phyloP scores from a whole-genome alignment of 139 green algal genomes.

The Chlorella sp. region DNA sequence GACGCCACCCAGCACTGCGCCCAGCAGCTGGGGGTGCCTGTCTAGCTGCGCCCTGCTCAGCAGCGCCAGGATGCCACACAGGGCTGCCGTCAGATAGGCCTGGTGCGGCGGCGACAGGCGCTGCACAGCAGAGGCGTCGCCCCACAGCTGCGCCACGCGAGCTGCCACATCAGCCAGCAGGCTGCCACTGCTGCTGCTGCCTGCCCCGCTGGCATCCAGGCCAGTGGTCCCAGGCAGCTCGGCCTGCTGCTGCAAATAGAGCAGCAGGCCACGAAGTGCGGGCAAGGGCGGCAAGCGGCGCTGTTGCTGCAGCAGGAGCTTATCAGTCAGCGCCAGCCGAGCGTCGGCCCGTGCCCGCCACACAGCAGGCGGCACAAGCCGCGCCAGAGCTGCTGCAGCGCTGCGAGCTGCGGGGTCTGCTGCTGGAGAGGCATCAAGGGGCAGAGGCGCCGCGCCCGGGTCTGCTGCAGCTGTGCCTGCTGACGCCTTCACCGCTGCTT shows the following conservation, averaged over 20 bases:
- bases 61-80: conserved; percentile 23
- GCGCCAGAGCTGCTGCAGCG: neutral
- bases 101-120: conserved; percentile 51
- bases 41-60: conserved; percentile 35
- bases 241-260: conserved; percentile 18
- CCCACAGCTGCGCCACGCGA: conserved; percentile 52
- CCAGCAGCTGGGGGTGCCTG: conserved; percentile 42
- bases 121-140: conserved; percentile 34
- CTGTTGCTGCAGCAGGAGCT: conserved; percentile 32
- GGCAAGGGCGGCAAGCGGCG: conserved; percentile 14
- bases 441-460: neutral
- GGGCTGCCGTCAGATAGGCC: conserved; percentile 59
- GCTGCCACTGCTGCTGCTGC: neutral
- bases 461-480: neutral
- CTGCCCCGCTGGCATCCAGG: conserved; percentile 13
- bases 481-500: neutral
- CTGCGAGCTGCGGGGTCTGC: neutral
- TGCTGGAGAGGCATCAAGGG: neutral
- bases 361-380: conserved; percentile 12
- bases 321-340: conserved; percentile 33
- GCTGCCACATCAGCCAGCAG: conserved; percentile 13
- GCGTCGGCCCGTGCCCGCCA: conserved; percentile 17
- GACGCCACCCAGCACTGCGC: conserved; percentile 56
- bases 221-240: neutral
- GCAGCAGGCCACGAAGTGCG: conserved; percentile 24